Evolutionary conservation across 1,284 basidiomycete genomes (phyloP).

Genomic region (Pseudozyma hubeiensis): DNA sequence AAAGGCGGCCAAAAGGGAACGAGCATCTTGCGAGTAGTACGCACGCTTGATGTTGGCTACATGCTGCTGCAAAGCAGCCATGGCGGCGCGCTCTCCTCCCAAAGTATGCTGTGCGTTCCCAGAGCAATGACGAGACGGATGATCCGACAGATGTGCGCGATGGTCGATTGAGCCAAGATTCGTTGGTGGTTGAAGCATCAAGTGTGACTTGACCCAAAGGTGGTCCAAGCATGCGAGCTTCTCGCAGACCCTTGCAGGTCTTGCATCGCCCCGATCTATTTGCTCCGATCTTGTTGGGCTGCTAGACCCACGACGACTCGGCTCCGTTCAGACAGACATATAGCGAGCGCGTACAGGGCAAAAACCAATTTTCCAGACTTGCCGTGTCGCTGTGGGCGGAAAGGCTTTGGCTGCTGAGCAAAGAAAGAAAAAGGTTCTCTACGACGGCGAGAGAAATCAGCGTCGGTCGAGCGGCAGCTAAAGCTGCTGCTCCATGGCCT

Average conservation of each 20-base stretch:
- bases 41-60: constrained; percentile 36
- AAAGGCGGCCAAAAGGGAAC: constrained; percentile 26
- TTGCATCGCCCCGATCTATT: background rate
- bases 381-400: too few relatives aligned
- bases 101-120: background rate
- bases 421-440: too few relatives aligned
- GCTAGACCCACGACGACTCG: background rate
- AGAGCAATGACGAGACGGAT: background rate
- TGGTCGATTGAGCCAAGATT: too few relatives aligned
- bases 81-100: background rate
- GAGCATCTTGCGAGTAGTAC: constrained; percentile 30
- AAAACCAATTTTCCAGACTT: too few relatives aligned
- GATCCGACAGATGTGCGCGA: background rate
- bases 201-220: background rate
- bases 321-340: constrained; percentile 1
- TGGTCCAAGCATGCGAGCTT: constrained; percentile 16
- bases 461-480: too few relatives aligned
- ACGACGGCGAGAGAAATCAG: too few relatives aligned
- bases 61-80: constrained; percentile 47
- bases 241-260: constrained; percentile 13
- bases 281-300: constrained; percentile 6
- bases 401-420: too few relatives aligned
- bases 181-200: too few relatives aligned
- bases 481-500: too few relatives aligned
- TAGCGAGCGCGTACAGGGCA: too few relatives aligned